Evolutionary conservation across 768 basidiomycete species (phyloP), one percentile per base, ranked within the genome.

Genomic region (Royoungia palumana): DNA sequence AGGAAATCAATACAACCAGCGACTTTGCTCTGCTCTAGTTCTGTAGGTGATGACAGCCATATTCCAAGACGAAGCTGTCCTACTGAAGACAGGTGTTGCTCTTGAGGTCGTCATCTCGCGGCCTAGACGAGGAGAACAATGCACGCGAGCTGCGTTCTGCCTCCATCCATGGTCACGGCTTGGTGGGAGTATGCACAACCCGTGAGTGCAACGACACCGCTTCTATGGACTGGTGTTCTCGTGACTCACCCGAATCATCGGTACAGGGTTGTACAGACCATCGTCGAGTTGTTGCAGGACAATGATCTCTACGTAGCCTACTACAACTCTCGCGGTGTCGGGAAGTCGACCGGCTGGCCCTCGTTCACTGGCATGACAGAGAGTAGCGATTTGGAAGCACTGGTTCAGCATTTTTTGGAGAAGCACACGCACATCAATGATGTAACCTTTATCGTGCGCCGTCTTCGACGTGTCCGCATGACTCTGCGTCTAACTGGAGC

Each of bases 121-220:
- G 16, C 72, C 76, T 7, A 12, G 27, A 11, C 54, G 56, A 19
- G 49, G 40, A 16, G 17, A 41, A 11, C 37, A 20, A 10, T 54
- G 52, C 7, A 72, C 66, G 24, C 82, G 78, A 52, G 63, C 85
- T 6, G 88, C 82, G 0, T 67, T 92, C n/a, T 82, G 82, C 56
- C 70, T 87, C 11, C 89, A 92, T 56, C 90, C 90, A 6, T 92
- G 89, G 89, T 83, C 85, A n/a, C 81, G 88, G 77, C 74, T 91
- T 0, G 89, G 89, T 1, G 89, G 89, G 14, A 74, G 70, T 43
- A 87, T 84, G 80, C 63, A 82, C 54, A 88, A 92, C 58, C 78
- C 83, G 89, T 91, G 63, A 60, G 87, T 75, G 47, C 35, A 20
- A 21, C 37, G 24, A 14, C 14, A 32, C 32, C 13, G 41, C 20